Base-by-base conservation (phyloP, 306 rosid species). In the Clitoria ternatea region DNA sequence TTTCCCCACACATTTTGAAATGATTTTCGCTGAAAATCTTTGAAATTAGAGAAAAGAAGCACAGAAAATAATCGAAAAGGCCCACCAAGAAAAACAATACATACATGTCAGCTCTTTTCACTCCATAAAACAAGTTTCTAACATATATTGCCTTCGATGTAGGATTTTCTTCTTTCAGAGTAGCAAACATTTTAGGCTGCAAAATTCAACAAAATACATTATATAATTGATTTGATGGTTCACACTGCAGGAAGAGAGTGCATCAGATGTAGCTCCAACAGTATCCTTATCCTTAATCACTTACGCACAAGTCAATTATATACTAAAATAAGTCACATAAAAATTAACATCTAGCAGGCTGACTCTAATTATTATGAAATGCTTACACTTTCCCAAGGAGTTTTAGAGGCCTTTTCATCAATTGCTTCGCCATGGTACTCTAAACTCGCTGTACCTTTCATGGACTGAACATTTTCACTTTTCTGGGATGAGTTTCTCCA, bases 71-170 rank as follows among this genome's bases (percentile, higher is more conserved):
- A 24, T 40, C 27, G 2, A 14, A 6, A 24, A n/a, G 60, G 7
- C 20, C 8, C 7, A 4, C 64, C 30, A 44, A 22, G 14, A 14
- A 20, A n/a, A 24, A 17, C 3, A 26, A 4, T 10, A 86, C 97
- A 66, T 84, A 92, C 98, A 92, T 70, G 80, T 92, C 96, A n/a
- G 76, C 22, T 43, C 22, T 78, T 53, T 78, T 77, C 64, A 90
- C 75, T 39, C 42, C 66, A 35, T 15, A 82, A 11, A 91, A 77
- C 66, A 92, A 69, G 71, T 90, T 90, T 61, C 91, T 87, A 49
- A 76, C 82, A 66, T 74, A 88, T 53, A 92, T 72, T 12, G 86
- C 88, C 83, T 82, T 92, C 0, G 85, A 75, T 10, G 50, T 3
- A 50, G 59, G 48, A 52, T 36, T 70, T 24, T 52, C 73, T 47